Base-by-base conservation (phyloP, 2,329 filamentous ascomycete species). In the Colletotrichum truncatum region DNA sequence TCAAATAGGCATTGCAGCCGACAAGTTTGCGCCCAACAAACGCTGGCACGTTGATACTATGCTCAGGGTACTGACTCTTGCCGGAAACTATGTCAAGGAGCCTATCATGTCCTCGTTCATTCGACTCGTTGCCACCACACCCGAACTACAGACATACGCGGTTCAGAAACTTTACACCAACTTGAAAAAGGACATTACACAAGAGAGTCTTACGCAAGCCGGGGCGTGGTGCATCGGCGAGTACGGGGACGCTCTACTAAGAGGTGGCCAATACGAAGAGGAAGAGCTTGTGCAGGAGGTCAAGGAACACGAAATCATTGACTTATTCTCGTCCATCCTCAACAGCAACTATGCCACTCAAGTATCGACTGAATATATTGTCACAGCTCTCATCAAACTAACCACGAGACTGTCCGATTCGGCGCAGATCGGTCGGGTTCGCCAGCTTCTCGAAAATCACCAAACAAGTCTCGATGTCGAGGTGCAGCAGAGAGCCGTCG, bases 21-120 rank as follows among this genome's bases (percentile, higher is more conserved):
- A 99, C 78, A 90, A 95, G 70, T 99, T 93, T 78, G 93, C 96
- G 2, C 97, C 96, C 1, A 98, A 96, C 81, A 98, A 98, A 81
- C 87, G 96, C 75, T 99, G 96, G 96, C 96, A 99, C 76, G 91
- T 98, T 71, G 96, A 99, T 74, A 99, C 97, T 3, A 98, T 99
- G 91, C 84, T 99, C 57, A 89, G 97, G 21, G 94, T 99, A 23
- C 80, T 99, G 71, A 97, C 94, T 64, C 84, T 99, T 69, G 96
- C 96, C 55, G 96, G 96, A 48, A 97, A 97, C 79, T 97, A 96
- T 73, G 94, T 99, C 70, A 98, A 98, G 78, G 96, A 99, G 77
- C 96, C 97, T 72, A 99, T 99, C 66, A 80, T 99, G 63, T 98
- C 96, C 0, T 98, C 96, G 0, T 98, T 99, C 75, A 92, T 99